Conservation (phyloP, 208 protist species). For the Porcisia deanei region DNA sequence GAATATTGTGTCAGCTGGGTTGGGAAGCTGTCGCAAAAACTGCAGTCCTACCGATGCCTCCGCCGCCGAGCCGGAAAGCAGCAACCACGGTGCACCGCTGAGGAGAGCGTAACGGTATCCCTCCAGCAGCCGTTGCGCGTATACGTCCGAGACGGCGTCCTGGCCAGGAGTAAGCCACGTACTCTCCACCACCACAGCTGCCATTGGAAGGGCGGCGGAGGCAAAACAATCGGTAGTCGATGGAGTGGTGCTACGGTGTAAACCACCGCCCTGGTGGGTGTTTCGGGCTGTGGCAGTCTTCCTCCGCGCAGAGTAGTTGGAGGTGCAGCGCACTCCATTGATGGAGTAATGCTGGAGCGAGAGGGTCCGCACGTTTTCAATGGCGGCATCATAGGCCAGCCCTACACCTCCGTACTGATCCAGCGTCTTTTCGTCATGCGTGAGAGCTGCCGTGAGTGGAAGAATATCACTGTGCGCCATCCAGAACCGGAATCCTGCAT, state of each 20-base stretch:
- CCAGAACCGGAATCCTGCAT: conserved; percentile 28
- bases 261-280: background rate
- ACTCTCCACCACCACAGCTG: conserved; percentile 40
- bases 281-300: background rate
- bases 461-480: conserved; percentile 20
- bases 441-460: conserved; percentile 10
- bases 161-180: conserved; percentile 30
- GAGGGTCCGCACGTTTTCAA: background rate
- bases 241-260: background rate
- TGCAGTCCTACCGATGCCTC: conserved; percentile 33
- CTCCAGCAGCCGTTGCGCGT: conserved; percentile 46
- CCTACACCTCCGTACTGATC: background rate
- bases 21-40: conserved; percentile 19
- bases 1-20: conserved; percentile 24
- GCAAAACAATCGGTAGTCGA: too few relatives aligned
- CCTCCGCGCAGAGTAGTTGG: background rate
- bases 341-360: conserved; percentile 16
- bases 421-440: conserved; percentile 4
- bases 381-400: conserved; percentile 20
- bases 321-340: background rate
- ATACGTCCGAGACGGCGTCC: conserved; percentile 22
- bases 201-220: conserved; percentile 20
- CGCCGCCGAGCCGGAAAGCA: conserved; percentile 34
- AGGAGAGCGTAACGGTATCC: conserved; percentile 59
- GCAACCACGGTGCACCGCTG: conserved; percentile 62